Evolutionary conservation across 805 yeast species (phyloP).

Genomic region (Blastobotrys mokoenaii): DNA sequence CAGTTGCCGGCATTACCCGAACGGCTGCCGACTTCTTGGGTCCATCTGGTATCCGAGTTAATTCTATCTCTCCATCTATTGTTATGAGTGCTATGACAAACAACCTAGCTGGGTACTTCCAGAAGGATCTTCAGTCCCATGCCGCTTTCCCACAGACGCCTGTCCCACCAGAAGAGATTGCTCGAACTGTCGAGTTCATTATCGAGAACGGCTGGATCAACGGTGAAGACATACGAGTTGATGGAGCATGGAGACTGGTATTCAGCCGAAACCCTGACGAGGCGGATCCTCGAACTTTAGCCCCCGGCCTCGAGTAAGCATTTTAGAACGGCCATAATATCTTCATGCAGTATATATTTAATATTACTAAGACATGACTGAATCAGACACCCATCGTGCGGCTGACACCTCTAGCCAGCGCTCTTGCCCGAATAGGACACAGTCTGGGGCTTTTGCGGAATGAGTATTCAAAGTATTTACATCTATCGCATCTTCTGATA

Average conservation of each 20-base stretch:
- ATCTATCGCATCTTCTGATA: slow-evolving; percentile 46
- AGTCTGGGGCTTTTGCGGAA: no score
- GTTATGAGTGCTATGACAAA: background rate
- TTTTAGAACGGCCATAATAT: no score
- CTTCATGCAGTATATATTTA: no score
- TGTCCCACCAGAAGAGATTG: background rate
- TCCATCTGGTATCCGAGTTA: slow-evolving; percentile 4
- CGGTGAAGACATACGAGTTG: background rate
- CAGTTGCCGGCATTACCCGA: slow-evolving; percentile 15
- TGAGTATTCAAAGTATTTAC: no score
- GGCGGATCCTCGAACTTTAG: background rate
- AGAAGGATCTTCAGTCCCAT: background rate
- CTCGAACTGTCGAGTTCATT: background rate
- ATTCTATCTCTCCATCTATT: background rate
- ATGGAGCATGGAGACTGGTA: slow-evolving; percentile 1
- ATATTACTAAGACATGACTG: no score
- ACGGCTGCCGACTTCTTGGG: slow-evolving; percentile 14
- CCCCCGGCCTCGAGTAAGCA: background rate
- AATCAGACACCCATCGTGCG: no score
- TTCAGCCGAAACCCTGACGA: background rate
- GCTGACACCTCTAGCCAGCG: no score
- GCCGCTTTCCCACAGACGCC: background rate
- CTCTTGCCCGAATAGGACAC: no score
- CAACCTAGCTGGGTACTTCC: background rate
- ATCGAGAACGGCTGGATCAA: slow-evolving; percentile 1